Evolutionary conservation across 1,139 yeast species (phyloP), one percentile per base, ranked within the genome.

Genomic region (Chernovozyma aurita): DNA sequence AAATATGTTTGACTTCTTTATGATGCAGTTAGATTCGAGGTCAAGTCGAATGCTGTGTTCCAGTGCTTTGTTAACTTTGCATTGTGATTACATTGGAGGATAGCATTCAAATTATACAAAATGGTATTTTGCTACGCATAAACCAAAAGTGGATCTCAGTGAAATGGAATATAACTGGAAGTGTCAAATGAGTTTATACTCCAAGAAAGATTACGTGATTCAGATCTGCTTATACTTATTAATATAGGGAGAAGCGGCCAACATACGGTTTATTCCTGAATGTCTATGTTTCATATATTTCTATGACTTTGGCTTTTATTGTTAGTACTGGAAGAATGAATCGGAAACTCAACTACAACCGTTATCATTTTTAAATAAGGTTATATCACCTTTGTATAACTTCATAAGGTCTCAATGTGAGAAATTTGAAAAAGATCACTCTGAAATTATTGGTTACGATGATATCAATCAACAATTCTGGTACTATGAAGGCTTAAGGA

Each of bases 381-480:
- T 70, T 4, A 65, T 75, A 12, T 67, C 70, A 1, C 80, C 80
- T 1, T 35, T 75, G 12, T 75, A 73, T 47, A 50, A 56, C 20
- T 73, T 52, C 34, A 52, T 70, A 6, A 50, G 69, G 38, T 63
- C 61, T 34, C 75, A 70, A 37, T 70, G 62, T 41, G 58, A 57
- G 24, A 29, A 46, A 3, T 30, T 47, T 1, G 76, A 70, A 0
- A 73, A 67, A 35, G 96, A 87, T 52, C 96, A 87, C 51, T 65
- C 73, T 40, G 63, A 70, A 28, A 73, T 80, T 2, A 79, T 87
- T 42, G 95, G 96, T 0, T 87, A 87, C 51, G 96, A 87, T 55
- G 96, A 87, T 53, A 69, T 85, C 35, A 87, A 87, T 54, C 95
- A 84, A 52, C 65, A 83, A 17, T 87, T 87, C 52, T 87, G 96